Base-by-base conservation (phyloP, 495 filamentous ascomycete species). In the Trichoderma erinaceum region DNA sequence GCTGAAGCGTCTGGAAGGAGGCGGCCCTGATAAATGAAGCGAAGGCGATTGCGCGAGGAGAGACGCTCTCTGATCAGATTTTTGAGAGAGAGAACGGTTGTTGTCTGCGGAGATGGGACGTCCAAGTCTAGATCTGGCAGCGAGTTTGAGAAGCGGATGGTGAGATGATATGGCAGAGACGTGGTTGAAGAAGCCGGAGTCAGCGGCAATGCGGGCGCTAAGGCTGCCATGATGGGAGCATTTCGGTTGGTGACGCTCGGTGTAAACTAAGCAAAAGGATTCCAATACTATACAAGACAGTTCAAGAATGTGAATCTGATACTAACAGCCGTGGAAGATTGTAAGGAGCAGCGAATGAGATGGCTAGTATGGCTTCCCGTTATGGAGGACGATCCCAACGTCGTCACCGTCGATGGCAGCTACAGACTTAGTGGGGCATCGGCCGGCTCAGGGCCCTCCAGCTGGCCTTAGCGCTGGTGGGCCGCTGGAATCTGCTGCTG, bases 11-110 rank as follows among this genome's bases (percentile, higher is more conserved):
- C 92, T 72, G 87, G 84, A 48, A 97, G 86, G 72, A 94, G 89
- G 70, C 91, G 91, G 68, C 94, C 95, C 67, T 87, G 80, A 78
- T 97, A 87, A 76, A 97, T 97, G 68, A 98, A 87, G 66, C 93
- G 90, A 16, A 97, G 85, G 18, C 89, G 87, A 68, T 85, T 87
- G 8, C 82, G 79, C 23, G 78, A 84, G 65, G 90, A 84, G 23
- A 97, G 89, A 15, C 88, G 83, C 13, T 82, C 74, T 66, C 95
- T 92, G 78, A 99, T 92, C 21, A 89, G 82, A 71, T 88, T 89
- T 74, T 93, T 96, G 41, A 97, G 85, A 0, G 88, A 85, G 61
- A 90, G 82, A 67, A 88, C 84, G 63, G 91, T 90, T 25, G 90
- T 94, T 25, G 79, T 84, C 43, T 81, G 72, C 4, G 93, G 90